These are phyloP conservation scores for Balansia obtecta DNA, from an alignment of 2,329 filamentous ascomycete species.

Conservation along the genomic window DNA sequence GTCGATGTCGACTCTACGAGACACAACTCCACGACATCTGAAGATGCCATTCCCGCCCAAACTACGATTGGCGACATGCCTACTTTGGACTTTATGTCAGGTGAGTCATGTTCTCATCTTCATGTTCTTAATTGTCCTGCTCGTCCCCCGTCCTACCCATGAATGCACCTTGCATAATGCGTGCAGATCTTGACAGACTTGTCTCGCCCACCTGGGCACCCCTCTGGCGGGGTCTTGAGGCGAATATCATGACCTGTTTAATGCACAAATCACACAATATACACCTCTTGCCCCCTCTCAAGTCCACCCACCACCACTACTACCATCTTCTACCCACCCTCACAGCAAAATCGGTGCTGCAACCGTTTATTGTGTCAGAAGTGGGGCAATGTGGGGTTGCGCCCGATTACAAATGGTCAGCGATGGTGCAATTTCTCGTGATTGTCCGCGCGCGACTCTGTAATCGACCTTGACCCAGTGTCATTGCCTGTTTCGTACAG, in stretches of 20 bases:
- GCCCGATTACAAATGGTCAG: constrained; percentile 30
- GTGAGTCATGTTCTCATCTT: constrained; percentile 23
- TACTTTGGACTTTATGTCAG: constrained; percentile 36
- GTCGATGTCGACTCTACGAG: constrained; percentile 20
- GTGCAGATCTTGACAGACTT: neutral
- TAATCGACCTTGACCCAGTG: neutral
- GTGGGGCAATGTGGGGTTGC: constrained; percentile 9
- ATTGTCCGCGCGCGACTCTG: constrained; percentile 22
- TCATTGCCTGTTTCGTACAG: neutral
- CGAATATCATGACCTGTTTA: neutral
- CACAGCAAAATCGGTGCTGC: too few species aligned
- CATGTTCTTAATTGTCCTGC: neutral
- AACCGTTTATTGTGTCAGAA: constrained; percentile 15
- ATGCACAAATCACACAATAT: constrained; percentile 5
- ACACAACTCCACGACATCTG: constrained; percentile 21
- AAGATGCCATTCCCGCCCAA: constrained; percentile 26
- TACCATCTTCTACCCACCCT: too few species aligned
- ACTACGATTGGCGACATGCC: constrained; percentile 34
- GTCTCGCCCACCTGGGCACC: neutral
- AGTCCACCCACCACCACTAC: too few species aligned
- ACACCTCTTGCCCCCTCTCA: neutral
- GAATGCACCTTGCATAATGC: neutral
- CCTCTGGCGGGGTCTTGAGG: neutral
- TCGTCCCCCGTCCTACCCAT: neutral
- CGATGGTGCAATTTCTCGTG: constrained; percentile 53